Evolutionary conservation across 305 asterid species (phyloP), one percentile per base, ranked within the genome.

Genomic region (Rubia occidens): DNA sequence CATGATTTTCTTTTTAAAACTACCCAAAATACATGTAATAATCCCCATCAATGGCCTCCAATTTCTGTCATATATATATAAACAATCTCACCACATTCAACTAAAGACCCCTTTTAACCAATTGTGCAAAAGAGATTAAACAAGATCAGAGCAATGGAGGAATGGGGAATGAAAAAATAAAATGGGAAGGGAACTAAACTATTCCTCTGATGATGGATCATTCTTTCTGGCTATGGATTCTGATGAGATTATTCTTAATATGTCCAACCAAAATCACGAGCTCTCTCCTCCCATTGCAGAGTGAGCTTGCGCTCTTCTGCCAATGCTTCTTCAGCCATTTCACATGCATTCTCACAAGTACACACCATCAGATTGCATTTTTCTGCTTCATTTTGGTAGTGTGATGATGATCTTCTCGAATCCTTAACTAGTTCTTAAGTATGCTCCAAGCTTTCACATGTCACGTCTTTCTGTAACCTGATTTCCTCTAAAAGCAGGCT

Each of bases 271-370:
- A 39, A 63, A 35, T 81, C 72, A 32, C 71, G 85, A 61, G 94
- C 90, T 71, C 94, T 82, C 60, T 76, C 73, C 79, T 85, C 86
- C 94, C 90, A 85, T 63, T 78, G 29, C 32, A 72, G 73, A 14
- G 90, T 79, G 64, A 83, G 84, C 82, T 82, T 85, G 68, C 87
- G 81, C 80, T 87, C 86, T 67, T 75, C 77, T 68, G 63, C 70
- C n/a, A 83, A 29, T 18, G 73, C 77, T 47, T 80, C 85, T 75
- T 83, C 78, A 2, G 88, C 85, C 74, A 74, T 77, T 67, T 87
- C 87, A 76, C 94, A 78, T 42, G 88, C 88, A 70, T 73, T 83
- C 73, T 87, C 94, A 65, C 90, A 87, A 26, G 86, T 77, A 35
- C 74, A 71, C 62, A 83, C 71, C 56, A 82, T 87, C 6, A 79